phyloP scores from a whole-genome alignment of 2,329 filamentous ascomycete species.

The Trichoderma sp. region DNA sequence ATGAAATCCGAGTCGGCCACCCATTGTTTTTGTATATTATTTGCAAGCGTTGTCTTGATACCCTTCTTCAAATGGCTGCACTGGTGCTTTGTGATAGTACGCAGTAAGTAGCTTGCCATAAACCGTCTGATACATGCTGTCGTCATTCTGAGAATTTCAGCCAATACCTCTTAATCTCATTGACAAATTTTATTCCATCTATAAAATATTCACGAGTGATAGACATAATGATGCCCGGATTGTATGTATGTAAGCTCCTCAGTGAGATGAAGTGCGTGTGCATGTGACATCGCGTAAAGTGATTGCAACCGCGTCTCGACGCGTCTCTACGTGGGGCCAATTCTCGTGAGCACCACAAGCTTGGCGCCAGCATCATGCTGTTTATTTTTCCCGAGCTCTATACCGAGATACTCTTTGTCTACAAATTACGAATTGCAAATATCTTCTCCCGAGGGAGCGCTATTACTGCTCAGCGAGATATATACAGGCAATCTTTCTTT shows the following conservation, averaged over 20 bases:
- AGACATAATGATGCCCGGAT: background rate
- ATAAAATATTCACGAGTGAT: background rate
- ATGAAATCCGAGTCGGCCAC: background rate
- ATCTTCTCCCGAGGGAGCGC: background rate
- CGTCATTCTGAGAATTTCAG: background rate
- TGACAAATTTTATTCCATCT: background rate
- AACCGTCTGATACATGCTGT: background rate
- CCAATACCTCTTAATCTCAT: background rate
- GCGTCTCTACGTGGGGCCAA: slow-evolving; percentile 25
- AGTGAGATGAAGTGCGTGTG: background rate
- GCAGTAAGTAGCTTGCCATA: background rate
- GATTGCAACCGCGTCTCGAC: slow-evolving; percentile 23
- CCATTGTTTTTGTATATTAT: background rate
- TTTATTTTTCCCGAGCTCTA: background rate
- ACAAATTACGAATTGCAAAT: background rate
- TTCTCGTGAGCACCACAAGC: background rate
- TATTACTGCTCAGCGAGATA: background rate
- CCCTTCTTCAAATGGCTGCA: background rate
- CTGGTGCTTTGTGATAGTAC: background rate
- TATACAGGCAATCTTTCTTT: background rate
- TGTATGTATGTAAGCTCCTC: background rate
- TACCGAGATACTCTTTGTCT: background rate
- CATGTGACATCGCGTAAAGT: slow-evolving; percentile 26
- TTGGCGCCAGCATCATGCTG: background rate
- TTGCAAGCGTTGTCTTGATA: background rate